phyloP scores from a whole-genome alignment of 106 monocot genomes.

The Xerophyta viscosa region DNA sequence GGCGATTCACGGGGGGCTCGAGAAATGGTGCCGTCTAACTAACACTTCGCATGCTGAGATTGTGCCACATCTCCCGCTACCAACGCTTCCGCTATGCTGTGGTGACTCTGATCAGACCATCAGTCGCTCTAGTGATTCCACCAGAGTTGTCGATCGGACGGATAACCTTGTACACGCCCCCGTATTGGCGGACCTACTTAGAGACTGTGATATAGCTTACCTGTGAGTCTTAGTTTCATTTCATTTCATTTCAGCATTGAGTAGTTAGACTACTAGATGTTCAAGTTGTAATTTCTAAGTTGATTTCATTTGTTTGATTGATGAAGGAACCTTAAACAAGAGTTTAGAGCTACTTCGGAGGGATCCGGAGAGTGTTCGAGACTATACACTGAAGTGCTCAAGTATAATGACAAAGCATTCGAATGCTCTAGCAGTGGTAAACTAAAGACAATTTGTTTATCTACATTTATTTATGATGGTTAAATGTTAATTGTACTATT shows the following conservation, averaged over 20 bases:
- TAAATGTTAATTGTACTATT: background rate
- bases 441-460: slow-evolving; percentile 5
- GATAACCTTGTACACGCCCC: slow-evolving; percentile 44
- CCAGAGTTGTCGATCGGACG: slow-evolving; percentile 19
- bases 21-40: slow-evolving; percentile 67
- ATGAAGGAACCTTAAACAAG: slow-evolving; percentile 67
- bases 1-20: slow-evolving; percentile 36
- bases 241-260: background rate
- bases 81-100: slow-evolving; percentile 54
- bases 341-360: slow-evolving; percentile 6
- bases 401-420: slow-evolving; percentile 59
- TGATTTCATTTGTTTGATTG: background rate
- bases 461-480: background rate
- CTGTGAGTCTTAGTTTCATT: slow-evolving; percentile 73
- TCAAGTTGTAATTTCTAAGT: background rate
- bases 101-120: slow-evolving; percentile 46
- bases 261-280: background rate
- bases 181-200: slow-evolving; percentile 53
- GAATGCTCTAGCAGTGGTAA: slow-evolving; percentile 46
- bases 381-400: slow-evolving; percentile 75
- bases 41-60: slow-evolving; percentile 75
- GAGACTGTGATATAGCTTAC: slow-evolving; percentile 68
- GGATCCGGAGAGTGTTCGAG: slow-evolving; percentile 30
- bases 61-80: slow-evolving; percentile 62
- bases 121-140: slow-evolving; percentile 31